Conservation (phyloP, 2,329 filamentous ascomycete genomes). For the Neofusicoccum umdonicola region DNA sequence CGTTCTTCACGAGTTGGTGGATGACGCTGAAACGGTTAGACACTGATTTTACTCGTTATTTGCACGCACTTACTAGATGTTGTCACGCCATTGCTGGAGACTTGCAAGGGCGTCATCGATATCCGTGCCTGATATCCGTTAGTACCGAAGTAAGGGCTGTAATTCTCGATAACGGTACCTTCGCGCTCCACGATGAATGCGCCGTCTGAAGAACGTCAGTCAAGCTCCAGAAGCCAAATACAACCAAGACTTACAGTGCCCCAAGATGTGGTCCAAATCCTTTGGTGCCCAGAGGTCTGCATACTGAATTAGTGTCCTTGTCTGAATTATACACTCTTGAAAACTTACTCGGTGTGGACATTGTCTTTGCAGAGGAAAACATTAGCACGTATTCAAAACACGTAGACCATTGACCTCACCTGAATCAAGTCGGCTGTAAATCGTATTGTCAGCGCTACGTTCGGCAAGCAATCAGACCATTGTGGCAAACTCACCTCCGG, state of each 20-base stretch:
- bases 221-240: not conserved
- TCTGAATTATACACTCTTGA: not conserved
- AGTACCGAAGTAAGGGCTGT: conserved; percentile 39
- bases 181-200: conserved; percentile 84
- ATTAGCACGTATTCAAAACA: not conserved
- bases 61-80: conserved; percentile 55
- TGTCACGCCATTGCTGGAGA: conserved; percentile 77
- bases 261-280: conserved; percentile 85
- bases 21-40: conserved; percentile 59
- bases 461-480: not conserved
- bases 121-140: conserved; percentile 12
- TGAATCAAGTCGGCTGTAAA: conserved; percentile 48
- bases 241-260: conserved; percentile 68
- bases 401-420: not conserved
- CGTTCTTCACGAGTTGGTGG: conserved; percentile 79
- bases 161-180: conserved; percentile 64
- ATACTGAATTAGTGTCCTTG: conserved; percentile 26
- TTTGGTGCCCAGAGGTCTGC: conserved; percentile 70
- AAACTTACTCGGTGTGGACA: conserved; percentile 45
- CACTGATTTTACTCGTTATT: not conserved
- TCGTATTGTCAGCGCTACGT: not conserved
- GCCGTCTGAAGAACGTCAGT: conserved; percentile 47
- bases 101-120: conserved; percentile 76
- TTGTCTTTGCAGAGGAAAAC: conserved; percentile 33
- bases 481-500: conserved; percentile 49